Base-by-base conservation (phyloP, 2,329 filamentous ascomycete species). In the Saccharata proteae region DNA sequence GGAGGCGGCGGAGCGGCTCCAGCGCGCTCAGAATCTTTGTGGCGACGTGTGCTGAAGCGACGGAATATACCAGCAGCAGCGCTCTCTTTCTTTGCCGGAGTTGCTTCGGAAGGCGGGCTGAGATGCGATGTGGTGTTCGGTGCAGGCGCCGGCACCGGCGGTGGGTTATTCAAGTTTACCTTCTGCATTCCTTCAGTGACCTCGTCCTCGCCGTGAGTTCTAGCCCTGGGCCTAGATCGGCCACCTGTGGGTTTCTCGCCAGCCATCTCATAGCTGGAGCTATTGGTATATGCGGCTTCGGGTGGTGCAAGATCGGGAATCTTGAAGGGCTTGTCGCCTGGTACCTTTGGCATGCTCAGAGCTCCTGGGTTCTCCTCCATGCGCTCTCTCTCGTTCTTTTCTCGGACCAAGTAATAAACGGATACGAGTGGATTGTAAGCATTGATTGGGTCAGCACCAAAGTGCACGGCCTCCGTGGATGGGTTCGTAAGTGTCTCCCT, bases 191-290 rank as follows among this genome's bases (percentile, higher is more conserved):
- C 68, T 29, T 93, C 82, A 1, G 77, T 69, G 8, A 83, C 70
- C 36, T 98, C 90, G 40, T 96, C 88, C 55, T 96, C 90, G 11
- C 88, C 90, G 48, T 96, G 88, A 0, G 90, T 96, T 41, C 90
- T 72, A 20, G 90, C 85, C 29, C 90, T 72, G 6, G 86, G 84
- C 29, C 90, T 71, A 19, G 82, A 78, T 37, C 88, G 70, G 26
- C 83, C 82, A 25, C 85, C 83, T 1, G 82, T 90, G 8, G 82
- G 77, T 49, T 77, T 86, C 56, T 93, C 85, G 12, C 86, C 86
- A 0, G 83, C 76, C 69, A 93, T 79, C 52, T 94, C 86, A 49
- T 90, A 93, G 2, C 80, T 62, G 3, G 76, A 71, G 15, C 80
- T 67, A 46, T 96, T 96, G 11, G 86, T 96, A 54, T 94, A 77